A percentile compares a stretch with the other conserved stretches of the same genome.
These are phyloP conservation scores for Mytilinidion resinicola DNA, from an alignment of 495 filamentous ascomycete species.

Conservation along the genomic window DNA sequence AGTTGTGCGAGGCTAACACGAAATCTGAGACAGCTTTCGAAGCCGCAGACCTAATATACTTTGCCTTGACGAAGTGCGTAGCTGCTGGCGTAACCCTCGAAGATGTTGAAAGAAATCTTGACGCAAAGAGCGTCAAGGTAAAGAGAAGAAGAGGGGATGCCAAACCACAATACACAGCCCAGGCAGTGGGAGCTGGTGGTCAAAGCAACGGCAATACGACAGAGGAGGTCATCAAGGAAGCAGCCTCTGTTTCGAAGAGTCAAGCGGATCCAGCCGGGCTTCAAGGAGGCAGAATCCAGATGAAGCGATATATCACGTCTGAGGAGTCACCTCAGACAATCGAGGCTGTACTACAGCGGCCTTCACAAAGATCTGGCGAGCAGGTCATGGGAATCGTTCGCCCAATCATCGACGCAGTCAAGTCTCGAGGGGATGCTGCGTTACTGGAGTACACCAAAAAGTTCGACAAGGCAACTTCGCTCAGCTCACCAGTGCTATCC, in stretches of 20 bases:
- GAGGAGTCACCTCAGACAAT: slow-evolving; percentile 56
- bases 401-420: slow-evolving; percentile 84
- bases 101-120: slow-evolving; percentile 85
- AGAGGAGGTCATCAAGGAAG: slow-evolving; percentile 38
- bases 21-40: slow-evolving; percentile 86
- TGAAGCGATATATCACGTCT: slow-evolving; percentile 69
- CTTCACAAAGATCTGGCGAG: slow-evolving; percentile 87
- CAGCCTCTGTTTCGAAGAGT: slow-evolving; percentile 39
- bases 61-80: slow-evolving; percentile 83
- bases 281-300: slow-evolving; percentile 62
- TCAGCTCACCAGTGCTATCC: slow-evolving; percentile 79
- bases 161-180: slow-evolving; percentile 68
- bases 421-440: slow-evolving; percentile 72
- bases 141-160: slow-evolving; percentile 88
- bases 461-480: slow-evolving; percentile 88
- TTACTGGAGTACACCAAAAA: slow-evolving; percentile 90
- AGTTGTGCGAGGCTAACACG: slow-evolving; percentile 77
- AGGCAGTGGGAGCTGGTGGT: slow-evolving; percentile 6
- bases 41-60: slow-evolving; percentile 92
- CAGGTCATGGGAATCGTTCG: slow-evolving; percentile 81
- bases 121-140: slow-evolving; percentile 89
- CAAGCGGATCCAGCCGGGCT: slow-evolving; percentile 42
- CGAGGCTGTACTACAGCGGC: slow-evolving; percentile 66
- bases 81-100: slow-evolving; percentile 73
- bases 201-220: slow-evolving; percentile 4